Base-by-base conservation (phyloP, 805 yeast genomes). In the Candida argentea region DNA sequence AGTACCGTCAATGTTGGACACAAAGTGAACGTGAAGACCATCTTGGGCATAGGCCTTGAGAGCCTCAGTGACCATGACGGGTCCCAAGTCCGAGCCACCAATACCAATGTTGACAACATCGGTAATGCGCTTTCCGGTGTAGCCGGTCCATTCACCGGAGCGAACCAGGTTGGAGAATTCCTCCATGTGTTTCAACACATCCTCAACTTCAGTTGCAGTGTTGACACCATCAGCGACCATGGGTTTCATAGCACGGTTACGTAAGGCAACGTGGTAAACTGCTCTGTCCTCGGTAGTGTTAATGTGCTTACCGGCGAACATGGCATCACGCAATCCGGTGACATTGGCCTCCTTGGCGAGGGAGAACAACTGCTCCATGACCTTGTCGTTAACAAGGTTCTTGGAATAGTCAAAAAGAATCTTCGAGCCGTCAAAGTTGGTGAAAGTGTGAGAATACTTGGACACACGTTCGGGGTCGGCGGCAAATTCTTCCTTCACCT, bases 31-130 rank as follows among this genome's bases (percentile, higher is more conserved):
- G 39, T 67, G 60, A 45, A 91, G 67, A 39, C 77, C 70, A 35
- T 75, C 78, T 44, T 81, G 71, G 36, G 80, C 62, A 61, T 89
- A 91, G 43, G 83, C 79, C 69, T 89, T 91, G 54, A 91, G 72
- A 23, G 98, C 96, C 67, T 91, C 97, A 37, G 96, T 85, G 46
- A 91, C 97, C 98, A 91, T 91, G 30, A 91, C 97, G 25, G 98
- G 98, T 48, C 98, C 98, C 47, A 91, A 72, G 61, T 91, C 98
- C 16, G 96, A 86, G 45, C 98, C 98, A 55, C 98, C 98, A 53
- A 91, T 91, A 61, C 98, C 98, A 48, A 91, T 84, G 72, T 91
- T 91, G 50, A 91, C 97, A 32, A 91, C 76, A 50, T 85, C 94
- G 45, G 91, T 82, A 62, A 91, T 89, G 46, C 67, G 62, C 72